A percentile compares a stretch with the other conserved stretches of the same genome.
Evolutionary conservation across 2,329 filamentous ascomycete species (phyloP).

Genomic region (Ceratocystis papillata): DNA sequence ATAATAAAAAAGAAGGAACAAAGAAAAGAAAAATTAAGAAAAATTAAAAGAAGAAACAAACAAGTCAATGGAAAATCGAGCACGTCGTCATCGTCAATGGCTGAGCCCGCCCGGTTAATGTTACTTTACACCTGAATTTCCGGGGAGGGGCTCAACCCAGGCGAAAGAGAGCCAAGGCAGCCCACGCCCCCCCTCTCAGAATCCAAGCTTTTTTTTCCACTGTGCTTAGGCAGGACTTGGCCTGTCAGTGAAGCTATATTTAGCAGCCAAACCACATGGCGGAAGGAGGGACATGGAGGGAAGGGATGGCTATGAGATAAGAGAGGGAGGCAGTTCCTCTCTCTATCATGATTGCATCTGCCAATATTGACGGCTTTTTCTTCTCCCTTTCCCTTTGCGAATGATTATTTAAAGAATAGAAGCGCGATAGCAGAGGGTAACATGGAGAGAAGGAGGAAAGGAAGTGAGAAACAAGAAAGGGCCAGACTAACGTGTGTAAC

Average conservation of each 20-base stretch:
- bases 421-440: too few relatives aligned
- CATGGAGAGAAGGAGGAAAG: neutral
- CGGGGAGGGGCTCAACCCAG: neutral
- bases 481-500: neutral
- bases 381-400: neutral
- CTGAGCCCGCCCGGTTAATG: constrained; percentile 4
- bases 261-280: neutral
- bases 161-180: neutral
- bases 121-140: neutral
- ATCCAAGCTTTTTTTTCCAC: neutral
- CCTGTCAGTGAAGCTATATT: neutral
- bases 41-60: neutral
- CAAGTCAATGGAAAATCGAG: neutral
- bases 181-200: neutral
- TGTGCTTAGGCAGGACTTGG: neutral
- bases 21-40: neutral
- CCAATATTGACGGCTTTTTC: too few relatives aligned
- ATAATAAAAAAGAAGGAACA: neutral
- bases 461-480: neutral
- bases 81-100: constrained; percentile 11
- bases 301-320: neutral
- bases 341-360: too few relatives aligned
- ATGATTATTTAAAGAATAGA: neutral
- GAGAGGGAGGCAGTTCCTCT: too few relatives aligned
- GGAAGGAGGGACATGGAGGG: neutral